Conservation (phyloP, 345 rosid species). For the Nasturtium officinale region DNA sequence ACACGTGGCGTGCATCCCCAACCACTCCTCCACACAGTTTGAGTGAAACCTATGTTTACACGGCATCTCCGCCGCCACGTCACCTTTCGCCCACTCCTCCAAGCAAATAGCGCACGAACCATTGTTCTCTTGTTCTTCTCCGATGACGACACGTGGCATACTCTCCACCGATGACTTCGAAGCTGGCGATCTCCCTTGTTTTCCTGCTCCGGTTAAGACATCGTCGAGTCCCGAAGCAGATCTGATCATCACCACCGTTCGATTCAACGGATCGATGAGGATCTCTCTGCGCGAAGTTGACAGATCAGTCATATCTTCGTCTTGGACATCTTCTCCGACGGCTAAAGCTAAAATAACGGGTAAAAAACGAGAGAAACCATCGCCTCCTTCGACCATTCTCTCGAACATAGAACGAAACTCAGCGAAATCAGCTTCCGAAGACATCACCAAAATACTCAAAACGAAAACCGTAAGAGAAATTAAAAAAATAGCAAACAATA, state of each 20-base stretch:
- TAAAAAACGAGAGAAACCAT: constrained; percentile 26
- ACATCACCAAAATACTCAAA: constrained; percentile 13
- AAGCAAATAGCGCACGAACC: constrained; percentile 40
- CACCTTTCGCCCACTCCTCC: constrained; percentile 43
- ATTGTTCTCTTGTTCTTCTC: background rate
- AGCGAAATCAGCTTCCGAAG: constrained; percentile 26
- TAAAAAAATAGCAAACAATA: too few relatives aligned
- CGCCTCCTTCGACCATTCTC: constrained; percentile 21
- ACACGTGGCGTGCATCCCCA: constrained; percentile 43
- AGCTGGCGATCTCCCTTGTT: constrained; percentile 40
- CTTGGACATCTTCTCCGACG: background rate
- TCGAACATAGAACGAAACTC: constrained; percentile 29
- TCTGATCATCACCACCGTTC: constrained; percentile 22
- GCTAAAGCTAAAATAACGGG: constrained; percentile 29
- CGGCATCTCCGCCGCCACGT: constrained; percentile 49
- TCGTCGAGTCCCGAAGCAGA: constrained; percentile 9
- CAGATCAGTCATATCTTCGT: background rate
- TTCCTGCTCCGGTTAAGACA: constrained; percentile 23
- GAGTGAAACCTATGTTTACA: constrained; percentile 46
- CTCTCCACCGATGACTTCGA: constrained; percentile 35
- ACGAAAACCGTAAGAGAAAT: background rate
- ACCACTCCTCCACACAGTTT: constrained; percentile 46
- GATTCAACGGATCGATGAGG: constrained; percentile 31
- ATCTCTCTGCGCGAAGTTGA: background rate
- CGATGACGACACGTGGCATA: constrained; percentile 41